These are phyloP conservation scores for Nicotiana sylvestris DNA, from an alignment of 257 asterid genomes.

Conservation along the genomic window DNA sequence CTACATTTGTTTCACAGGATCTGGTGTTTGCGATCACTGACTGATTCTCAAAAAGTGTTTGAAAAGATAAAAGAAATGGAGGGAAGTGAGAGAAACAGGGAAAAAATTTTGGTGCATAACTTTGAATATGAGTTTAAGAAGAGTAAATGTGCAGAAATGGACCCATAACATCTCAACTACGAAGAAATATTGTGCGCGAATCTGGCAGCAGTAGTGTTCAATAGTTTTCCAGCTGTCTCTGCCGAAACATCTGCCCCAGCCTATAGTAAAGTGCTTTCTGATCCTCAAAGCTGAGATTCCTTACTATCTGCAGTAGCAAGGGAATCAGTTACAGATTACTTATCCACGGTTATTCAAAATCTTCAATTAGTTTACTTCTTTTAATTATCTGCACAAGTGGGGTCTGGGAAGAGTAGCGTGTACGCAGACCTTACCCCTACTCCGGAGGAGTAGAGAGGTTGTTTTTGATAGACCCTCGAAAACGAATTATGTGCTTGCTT, in stretches of 20 bases:
- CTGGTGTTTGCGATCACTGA: no score
- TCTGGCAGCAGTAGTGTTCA: slow-evolving; percentile 4
- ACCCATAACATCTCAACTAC: background rate
- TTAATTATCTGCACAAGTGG: background rate
- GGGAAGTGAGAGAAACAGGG: no score
- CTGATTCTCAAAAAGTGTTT: no score
- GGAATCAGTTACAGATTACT: background rate
- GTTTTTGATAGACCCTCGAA: no score
- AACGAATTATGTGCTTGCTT: no score
- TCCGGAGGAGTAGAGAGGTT: no score
- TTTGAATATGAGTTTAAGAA: background rate
- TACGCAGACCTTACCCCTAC: no score
- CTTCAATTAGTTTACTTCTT: background rate
- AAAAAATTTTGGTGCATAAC: background rate
- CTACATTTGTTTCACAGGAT: no score
- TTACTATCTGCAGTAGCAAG: slow-evolving; percentile 42
- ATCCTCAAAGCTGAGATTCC: slow-evolving; percentile 74
- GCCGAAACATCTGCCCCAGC: slow-evolving; percentile 62
- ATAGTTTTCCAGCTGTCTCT: slow-evolving; percentile 48
- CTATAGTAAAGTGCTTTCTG: slow-evolving; percentile 41
- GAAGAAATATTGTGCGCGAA: background rate
- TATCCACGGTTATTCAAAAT: background rate
- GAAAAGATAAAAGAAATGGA: no score
- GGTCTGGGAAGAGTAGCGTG: no score
- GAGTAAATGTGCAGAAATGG: background rate